Evolutionary conservation across 2,329 filamentous ascomycete genomes (phyloP).

Genomic region (Cladophialophora bantiana): DNA sequence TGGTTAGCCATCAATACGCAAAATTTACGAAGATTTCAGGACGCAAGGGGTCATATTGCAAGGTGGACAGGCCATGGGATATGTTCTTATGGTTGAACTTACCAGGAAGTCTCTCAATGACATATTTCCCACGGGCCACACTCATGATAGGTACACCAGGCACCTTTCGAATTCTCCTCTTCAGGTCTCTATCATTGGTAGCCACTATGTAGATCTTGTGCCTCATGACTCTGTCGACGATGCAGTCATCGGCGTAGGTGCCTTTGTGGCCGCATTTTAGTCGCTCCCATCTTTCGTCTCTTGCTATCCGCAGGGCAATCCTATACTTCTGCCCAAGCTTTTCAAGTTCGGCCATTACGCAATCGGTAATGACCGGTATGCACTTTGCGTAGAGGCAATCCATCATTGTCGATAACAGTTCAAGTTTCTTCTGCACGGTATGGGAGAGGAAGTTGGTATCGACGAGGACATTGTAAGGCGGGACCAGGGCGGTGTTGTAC

Average conservation of each 20-base stretch:
- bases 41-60: not conserved
- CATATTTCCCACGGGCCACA: slow-evolving; percentile 87
- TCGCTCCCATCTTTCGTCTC: slow-evolving; percentile 87
- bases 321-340: slow-evolving; percentile 89
- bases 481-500: slow-evolving; percentile 84
- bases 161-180: slow-evolving; percentile 83
- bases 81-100: slow-evolving; percentile 14
- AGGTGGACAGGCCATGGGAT: not conserved
- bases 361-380: slow-evolving; percentile 84
- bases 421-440: slow-evolving; percentile 88
- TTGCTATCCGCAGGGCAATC: slow-evolving; percentile 81
- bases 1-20: slow-evolving; percentile 14
- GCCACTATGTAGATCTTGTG: slow-evolving; percentile 80
- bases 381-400: slow-evolving; percentile 92
- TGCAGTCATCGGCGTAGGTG: slow-evolving; percentile 84
- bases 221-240: slow-evolving; percentile 75
- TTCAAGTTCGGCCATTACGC: slow-evolving; percentile 83
- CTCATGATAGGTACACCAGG: slow-evolving; percentile 74
- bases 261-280: slow-evolving; percentile 91
- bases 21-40: not conserved
- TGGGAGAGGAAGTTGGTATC: slow-evolving; percentile 93
- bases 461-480: slow-evolving; percentile 80
- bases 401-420: slow-evolving; percentile 88
- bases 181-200: slow-evolving; percentile 74
- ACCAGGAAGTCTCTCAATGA: slow-evolving; percentile 89